Evolutionary conservation across 1,139 yeast genomes (phyloP).

Genomic region (Magnusiomyces suaveolens): DNA sequence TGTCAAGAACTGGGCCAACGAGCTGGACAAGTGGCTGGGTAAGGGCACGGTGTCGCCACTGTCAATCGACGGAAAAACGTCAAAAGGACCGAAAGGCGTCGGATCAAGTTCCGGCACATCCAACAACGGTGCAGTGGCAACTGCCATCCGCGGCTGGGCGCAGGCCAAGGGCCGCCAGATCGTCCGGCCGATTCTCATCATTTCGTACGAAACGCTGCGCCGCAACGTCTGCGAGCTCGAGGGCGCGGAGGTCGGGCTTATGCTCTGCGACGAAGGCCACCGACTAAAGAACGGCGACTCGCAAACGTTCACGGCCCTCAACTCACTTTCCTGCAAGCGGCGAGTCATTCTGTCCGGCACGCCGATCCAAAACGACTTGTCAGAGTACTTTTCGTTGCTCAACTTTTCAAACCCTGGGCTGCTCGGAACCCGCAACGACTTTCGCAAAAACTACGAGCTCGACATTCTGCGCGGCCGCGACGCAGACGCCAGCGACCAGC

Average conservation of each 20-base stretch:
- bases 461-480: conserved; percentile 80
- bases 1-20: conserved; percentile 97
- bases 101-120: conserved; percentile 23
- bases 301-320: conserved; percentile 78
- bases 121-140: conserved; percentile 40
- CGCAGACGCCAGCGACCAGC: conserved; percentile 78
- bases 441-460: conserved; percentile 74
- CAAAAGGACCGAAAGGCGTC: conserved; percentile 11
- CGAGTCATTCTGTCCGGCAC: conserved; percentile 94
- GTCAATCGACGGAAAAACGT: conserved; percentile 65
- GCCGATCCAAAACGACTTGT: conserved; percentile 91
- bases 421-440: conserved; percentile 74
- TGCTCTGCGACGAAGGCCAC: conserved; percentile 96
- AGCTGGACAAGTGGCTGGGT: conserved; percentile 90
- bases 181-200: conserved; percentile 86
- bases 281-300: conserved; percentile 92
- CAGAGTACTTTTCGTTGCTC: conserved; percentile 85
- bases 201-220: conserved; percentile 90
- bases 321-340: conserved; percentile 71
- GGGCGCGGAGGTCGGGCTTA: conserved; percentile 73
- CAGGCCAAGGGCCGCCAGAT: conserved; percentile 78
- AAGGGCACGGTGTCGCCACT: conserved; percentile 80
- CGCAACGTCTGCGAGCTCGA: conserved; percentile 71
- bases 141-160: conserved; percentile 77
- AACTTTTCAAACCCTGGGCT: conserved; percentile 94